Base-by-base conservation (phyloP, 2,329 filamentous ascomycete genomes). In the Pseudogymnoascus sp. region DNA sequence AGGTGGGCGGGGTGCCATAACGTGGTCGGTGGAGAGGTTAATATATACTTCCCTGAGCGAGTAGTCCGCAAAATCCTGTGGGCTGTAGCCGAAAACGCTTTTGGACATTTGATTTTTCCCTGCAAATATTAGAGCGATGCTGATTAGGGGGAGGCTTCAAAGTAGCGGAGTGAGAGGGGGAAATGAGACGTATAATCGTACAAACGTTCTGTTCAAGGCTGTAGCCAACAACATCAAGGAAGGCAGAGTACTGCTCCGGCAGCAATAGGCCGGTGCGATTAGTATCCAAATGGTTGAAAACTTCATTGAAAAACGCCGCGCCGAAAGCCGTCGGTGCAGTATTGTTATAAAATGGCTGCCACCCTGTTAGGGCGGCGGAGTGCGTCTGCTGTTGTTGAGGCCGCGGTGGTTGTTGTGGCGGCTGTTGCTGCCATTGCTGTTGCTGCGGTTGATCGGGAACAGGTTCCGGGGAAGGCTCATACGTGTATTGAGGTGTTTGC, bases 331-430 rank as follows among this genome's bases (percentile, higher is more conserved):
- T 66, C 1, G 66, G 66, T 14, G 64, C 65, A 3, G 61, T 62
- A 1, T 59, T 53, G 16, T 66, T 66, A 31, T 69, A 70, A 11
- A 71, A 61, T 3, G 68, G 64, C 50, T 65, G 64, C 70, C 70
- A 71, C 84, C 22, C 41, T n/a, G 41, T 8, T 46, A 6, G 5
- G 4, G 22, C 22, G 14, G 41, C 12, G 22, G 41, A n/a, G 22
- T 46, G 22, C 22, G 41, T 26, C 41, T 46, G 41, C 41, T 46
- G 41, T 46, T 6, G 12, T 12, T 46, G 41, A 8, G 41, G 22
- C 12, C 41, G 41, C 41, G 41, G 41, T n/a, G 41, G 41, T 46
- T 46, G 41, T n/a, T 26, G 41, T 26, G 41, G 41, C 10, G 10
- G 31, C 31, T 33, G 31, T 33, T 33, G 31, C 31, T 33, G 10